Evolutionary conservation across 1,284 basidiomycete genomes (phyloP).

Genomic region (Takashimella koratensis): DNA sequence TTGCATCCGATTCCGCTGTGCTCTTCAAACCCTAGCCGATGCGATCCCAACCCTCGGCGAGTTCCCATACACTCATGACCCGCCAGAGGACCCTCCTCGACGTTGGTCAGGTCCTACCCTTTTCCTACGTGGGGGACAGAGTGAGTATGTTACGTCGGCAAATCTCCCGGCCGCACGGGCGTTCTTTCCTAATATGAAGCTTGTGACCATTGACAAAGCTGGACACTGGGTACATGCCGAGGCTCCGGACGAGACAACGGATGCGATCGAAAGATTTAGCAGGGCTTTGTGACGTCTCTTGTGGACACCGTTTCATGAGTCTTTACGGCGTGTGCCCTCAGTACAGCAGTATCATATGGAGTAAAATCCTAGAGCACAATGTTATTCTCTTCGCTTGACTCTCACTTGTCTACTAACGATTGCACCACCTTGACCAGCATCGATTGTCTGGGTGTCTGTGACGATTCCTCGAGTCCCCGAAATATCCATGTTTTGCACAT

Average conservation of each 20-base stretch:
- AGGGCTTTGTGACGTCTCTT: no score
- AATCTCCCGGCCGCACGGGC: slow-evolving; percentile 50
- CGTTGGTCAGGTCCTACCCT: slow-evolving; percentile 51
- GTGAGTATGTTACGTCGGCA: slow-evolving; percentile 53
- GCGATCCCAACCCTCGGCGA: slow-evolving; percentile 53
- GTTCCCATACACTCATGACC: slow-evolving; percentile 51
- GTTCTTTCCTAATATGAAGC: slow-evolving; percentile 53
- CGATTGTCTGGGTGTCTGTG: no score
- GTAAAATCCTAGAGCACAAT: no score
- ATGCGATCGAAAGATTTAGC: slow-evolving; percentile 36
- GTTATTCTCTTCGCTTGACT: no score
- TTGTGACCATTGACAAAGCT: slow-evolving; percentile 40
- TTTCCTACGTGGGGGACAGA: slow-evolving; percentile 54
- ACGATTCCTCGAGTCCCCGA: no score
- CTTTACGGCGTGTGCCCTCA: no score
- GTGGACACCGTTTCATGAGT: no score
- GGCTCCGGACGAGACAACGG: slow-evolving; percentile 38
- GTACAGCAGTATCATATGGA: no score
- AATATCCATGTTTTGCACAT: no score
- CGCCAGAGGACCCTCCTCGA: slow-evolving; percentile 14
- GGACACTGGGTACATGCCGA: slow-evolving; percentile 52
- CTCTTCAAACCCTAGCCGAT: slow-evolving; percentile 50
- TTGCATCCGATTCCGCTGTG: slow-evolving; percentile 54
- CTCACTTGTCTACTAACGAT: no score
- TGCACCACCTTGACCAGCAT: no score